Conservation (phyloP, 768 basidiomycete genomes). For the Baorangia bicolor region DNA sequence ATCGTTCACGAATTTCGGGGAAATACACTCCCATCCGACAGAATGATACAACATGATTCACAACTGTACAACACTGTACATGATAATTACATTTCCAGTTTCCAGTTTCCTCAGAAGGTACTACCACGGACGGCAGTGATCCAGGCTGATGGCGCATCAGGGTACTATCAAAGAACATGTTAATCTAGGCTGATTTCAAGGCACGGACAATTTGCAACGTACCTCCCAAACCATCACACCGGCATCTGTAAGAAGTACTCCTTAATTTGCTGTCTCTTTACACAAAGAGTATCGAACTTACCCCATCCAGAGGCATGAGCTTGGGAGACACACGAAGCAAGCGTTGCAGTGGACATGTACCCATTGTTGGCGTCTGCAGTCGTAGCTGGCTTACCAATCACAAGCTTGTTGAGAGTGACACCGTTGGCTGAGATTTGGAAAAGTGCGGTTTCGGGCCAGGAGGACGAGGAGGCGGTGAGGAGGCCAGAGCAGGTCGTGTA, state of each 20-base stretch:
- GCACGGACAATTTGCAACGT: background rate
- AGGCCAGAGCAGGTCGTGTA: slow-evolving; percentile 39
- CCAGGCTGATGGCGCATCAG: slow-evolving; percentile 38
- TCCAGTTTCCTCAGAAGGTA: background rate
- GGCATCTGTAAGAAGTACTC: slow-evolving; percentile 27
- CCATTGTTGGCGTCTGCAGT: slow-evolving; percentile 50
- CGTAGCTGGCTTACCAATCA: slow-evolving; percentile 71
- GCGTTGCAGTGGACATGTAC: slow-evolving; percentile 52
- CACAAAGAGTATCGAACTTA: background rate
- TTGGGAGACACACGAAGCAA: slow-evolving; percentile 58
- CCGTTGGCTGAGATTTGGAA: slow-evolving; percentile 53
- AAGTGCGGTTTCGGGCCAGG: slow-evolving; percentile 42
- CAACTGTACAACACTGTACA: background rate
- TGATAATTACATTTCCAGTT: background rate
- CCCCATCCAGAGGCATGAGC: slow-evolving; percentile 35
- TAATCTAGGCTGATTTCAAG: background rate
- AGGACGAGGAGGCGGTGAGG: slow-evolving; percentile 38
- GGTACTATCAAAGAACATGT: slow-evolving; percentile 26
- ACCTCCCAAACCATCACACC: slow-evolving; percentile 43
- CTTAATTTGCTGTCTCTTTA: background rate
- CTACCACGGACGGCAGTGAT: slow-evolving; percentile 24
- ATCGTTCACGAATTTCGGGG: background rate
- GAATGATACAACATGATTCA: background rate
- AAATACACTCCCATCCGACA: background rate
- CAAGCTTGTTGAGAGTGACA: slow-evolving; percentile 61